Percentiles rank a stretch among this genome's conserved stretches.
Conservation (phyloP, 306 rosid species). For the Astragalus glycyphyllos region DNA sequence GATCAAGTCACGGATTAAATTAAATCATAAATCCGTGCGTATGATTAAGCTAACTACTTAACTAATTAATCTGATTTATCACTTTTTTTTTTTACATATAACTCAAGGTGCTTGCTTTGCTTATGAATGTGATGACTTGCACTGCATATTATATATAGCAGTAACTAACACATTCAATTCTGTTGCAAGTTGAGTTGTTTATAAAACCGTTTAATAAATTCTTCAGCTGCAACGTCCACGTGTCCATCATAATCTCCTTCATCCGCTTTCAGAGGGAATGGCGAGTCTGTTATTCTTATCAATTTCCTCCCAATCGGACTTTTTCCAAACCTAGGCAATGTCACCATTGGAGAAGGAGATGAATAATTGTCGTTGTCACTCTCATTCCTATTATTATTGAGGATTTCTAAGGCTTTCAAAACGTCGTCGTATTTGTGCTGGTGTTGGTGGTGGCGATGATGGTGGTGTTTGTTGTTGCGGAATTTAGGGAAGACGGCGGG, state of each 20-base stretch:
- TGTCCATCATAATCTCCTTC: conserved; percentile 52
- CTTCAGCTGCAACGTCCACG: conserved; percentile 79
- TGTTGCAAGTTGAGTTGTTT: conserved; percentile 64
- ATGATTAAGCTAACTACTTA: no score
- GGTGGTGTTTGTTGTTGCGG: conserved; percentile 27
- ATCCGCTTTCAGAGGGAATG: conserved; percentile 72
- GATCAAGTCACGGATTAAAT: no score
- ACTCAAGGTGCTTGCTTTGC: no score
- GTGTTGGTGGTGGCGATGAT: conserved; percentile 38
- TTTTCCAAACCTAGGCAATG: conserved; percentile 76
- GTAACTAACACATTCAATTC: conserved; percentile 14
- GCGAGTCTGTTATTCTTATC: conserved; percentile 84
- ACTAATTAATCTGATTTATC: no score
- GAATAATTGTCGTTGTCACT: no score
- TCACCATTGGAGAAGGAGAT: no score
- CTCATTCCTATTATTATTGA: conserved; percentile 41
- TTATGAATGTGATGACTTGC: no score
- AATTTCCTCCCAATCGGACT: conserved; percentile 64
- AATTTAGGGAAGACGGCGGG: conserved; percentile 49
- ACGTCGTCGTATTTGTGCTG: conserved; percentile 56
- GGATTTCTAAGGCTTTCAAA: conserved; percentile 63
- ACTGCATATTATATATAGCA: no score
- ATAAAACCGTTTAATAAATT: conserved; percentile 78
- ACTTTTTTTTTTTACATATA: no score
- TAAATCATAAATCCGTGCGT: no score